Conservation (phyloP, 257 asterid genomes). For the Coffea eugenioides region DNA sequence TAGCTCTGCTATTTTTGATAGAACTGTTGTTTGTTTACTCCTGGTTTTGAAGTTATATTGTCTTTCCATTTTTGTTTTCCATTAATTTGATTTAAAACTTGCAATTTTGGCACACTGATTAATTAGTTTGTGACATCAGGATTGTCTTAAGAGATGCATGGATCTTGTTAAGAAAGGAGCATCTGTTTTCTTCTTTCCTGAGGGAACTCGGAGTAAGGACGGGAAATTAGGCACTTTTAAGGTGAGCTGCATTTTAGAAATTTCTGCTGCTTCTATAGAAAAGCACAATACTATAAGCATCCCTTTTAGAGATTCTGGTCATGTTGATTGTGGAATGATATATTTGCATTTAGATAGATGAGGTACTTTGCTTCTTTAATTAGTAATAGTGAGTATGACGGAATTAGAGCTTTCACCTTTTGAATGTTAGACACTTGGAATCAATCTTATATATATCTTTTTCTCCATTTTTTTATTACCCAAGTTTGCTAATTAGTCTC, state of each 20-base stretch:
- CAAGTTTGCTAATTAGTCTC: background rate
- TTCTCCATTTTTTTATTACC: background rate
- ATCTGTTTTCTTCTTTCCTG: conserved; percentile 92
- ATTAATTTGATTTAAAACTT: background rate
- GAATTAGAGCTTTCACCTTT: background rate
- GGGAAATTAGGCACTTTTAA: conserved; percentile 83
- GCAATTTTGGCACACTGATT: conserved; percentile 12
- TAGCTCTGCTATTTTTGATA: conserved; percentile 10
- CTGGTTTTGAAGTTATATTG: background rate
- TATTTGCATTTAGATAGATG: background rate
- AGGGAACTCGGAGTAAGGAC: conserved; percentile 91
- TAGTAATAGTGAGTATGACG: background rate
- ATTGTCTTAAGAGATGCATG: conserved; percentile 84
- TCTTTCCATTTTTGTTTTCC: background rate
- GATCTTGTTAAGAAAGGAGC: conserved; percentile 84
- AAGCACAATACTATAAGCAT: background rate
- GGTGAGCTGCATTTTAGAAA: conserved; percentile 37
- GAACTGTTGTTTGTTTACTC: background rate
- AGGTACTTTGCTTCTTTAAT: background rate
- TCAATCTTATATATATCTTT: too few relatives aligned
- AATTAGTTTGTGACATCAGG: conserved; percentile 43
- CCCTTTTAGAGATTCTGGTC: background rate
- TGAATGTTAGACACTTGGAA: background rate
- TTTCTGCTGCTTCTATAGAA: background rate
- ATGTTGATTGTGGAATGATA: background rate